Conservation (phyloP, 768 basidiomycete species). For the Cystobasidium ongulense region DNA sequence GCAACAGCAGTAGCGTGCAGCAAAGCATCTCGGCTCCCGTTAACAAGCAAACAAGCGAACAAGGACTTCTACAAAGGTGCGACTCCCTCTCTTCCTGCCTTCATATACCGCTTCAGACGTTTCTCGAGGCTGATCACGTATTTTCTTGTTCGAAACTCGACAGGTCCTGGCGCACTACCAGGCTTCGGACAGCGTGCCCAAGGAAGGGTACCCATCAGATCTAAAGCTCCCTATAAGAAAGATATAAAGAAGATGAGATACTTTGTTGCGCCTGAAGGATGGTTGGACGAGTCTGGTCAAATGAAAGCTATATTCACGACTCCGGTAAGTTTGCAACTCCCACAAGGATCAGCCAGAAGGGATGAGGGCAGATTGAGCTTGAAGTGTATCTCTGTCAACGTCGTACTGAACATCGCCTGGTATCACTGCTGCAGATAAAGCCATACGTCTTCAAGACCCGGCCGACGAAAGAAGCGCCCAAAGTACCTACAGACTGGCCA, state of each 20-base stretch:
- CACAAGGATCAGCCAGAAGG: background rate
- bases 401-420: too few relatives aligned
- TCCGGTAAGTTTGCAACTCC: background rate
- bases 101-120: constrained; percentile 57
- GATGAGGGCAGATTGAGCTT: background rate
- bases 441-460: constrained; percentile 54
- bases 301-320: background rate
- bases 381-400: too few relatives aligned
- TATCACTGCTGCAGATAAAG: constrained; percentile 53
- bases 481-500: constrained; percentile 36
- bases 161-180: constrained; percentile 61
- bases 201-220: constrained; percentile 76
- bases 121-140: constrained; percentile 84
- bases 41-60: constrained; percentile 80
- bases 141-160: constrained; percentile 65
- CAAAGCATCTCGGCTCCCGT: constrained; percentile 72
- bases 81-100: constrained; percentile 54
- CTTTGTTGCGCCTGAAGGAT: constrained; percentile 40
- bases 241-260: constrained; percentile 41
- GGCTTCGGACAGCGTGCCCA: constrained; percentile 69
- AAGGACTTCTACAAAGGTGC: constrained; percentile 97
- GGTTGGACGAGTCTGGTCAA: constrained; percentile 32
- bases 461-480: constrained; percentile 13
- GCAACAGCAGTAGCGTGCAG: constrained; percentile 60
- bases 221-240: constrained; percentile 41